Base-by-base conservation (phyloP, 1,284 basidiomycete species). In the Moesziomyces globuligerus region DNA sequence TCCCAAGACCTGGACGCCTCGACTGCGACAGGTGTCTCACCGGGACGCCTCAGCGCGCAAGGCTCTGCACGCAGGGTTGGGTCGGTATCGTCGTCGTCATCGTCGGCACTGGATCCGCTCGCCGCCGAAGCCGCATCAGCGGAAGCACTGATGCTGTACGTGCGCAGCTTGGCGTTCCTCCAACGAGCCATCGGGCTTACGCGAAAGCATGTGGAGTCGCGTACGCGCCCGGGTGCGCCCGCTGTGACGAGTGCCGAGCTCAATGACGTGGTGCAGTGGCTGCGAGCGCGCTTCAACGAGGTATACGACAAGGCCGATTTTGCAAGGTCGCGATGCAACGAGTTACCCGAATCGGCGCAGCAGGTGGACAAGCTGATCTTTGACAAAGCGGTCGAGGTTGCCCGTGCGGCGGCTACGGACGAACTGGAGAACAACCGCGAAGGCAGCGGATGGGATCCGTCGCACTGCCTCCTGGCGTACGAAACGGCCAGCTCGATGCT, bases 401-500 rank as follows among this genome's bases (percentile, higher is more conserved):
- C 93, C 59, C 90, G 94, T 9, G 90, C 90, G 4, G 94, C 93
- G 39, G 95, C 95, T 0, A 87, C 91, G 25, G 92, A 94, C 78
- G 95, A 98, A 81, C 86, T 98, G 0, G 85, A 91, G 21, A 78
- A 76, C 51, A 77, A 81, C 32, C 70, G 72, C n/a, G 65, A 72
- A 7, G 65, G 66, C 3, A 43, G 48, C 23, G 91, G 93, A 72
- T 90, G 92, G 20, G 91, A 93, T 69, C 76, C 84, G 4, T 54
- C 79, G 25, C 90, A 91, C 73, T 96, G 94, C 80, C 91, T 96
- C 84, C 90, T 91, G 78, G 86, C 94, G 34, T 98, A 98, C 84
- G 94, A 97, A 80, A 93, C 93, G 66, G 93, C 93, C 0, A 83
- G 96, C 18, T 95, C 92, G 90, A 91, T 94, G 80, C 85, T 98